Evolutionary conservation across 2,329 filamentous ascomycete species (phyloP).

Genomic region (Fusarium begoniae): DNA sequence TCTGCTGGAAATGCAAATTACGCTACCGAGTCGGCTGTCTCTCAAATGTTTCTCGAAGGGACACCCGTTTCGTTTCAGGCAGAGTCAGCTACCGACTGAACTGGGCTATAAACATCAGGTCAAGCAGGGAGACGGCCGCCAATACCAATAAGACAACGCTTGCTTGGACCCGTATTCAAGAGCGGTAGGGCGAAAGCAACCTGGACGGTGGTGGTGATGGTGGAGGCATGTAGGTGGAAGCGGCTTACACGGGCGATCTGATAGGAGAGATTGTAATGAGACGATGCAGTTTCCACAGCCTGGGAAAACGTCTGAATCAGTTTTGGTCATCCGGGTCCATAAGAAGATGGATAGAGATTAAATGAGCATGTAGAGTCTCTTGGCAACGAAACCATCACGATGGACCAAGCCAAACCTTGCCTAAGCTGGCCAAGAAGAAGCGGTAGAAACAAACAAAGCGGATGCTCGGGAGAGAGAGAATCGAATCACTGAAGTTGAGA

Average conservation of each 20-base stretch:
- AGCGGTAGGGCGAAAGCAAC: conserved; percentile 22
- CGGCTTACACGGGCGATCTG: conserved; percentile 3
- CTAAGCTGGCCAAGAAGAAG: conserved; percentile 22
- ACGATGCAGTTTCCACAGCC: conserved; percentile 9
- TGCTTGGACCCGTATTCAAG: conserved; percentile 6
- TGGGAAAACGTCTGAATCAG: neutral
- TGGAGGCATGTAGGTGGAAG: conserved; percentile 17
- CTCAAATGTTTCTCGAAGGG: conserved; percentile 27
- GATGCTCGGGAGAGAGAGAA: conserved; percentile 2
- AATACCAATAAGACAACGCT: neutral
- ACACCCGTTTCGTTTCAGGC: conserved; percentile 37
- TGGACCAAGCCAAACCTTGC: conserved; percentile 1
- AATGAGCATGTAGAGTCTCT: conserved; percentile 6
- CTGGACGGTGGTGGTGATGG: conserved; percentile 23
- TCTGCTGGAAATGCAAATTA: conserved; percentile 4
- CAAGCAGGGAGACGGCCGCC: conserved; percentile 5
- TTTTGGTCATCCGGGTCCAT: conserved; percentile 2
- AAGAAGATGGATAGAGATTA: conserved; percentile 14
- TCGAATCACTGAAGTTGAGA: conserved; percentile 8
- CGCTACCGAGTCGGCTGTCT: neutral
- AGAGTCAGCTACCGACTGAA: conserved; percentile 25
- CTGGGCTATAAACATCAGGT: conserved; percentile 22
- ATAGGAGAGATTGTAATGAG: conserved; percentile 10
- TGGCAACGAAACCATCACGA: conserved; percentile 10
- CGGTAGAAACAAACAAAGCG: conserved; percentile 29